A percentile compares a stretch with the other conserved stretches of the same genome.
Evolutionary conservation across 177 flowering plant genomes (phyloP).

Genomic region (Vitis hybrid): DNA sequence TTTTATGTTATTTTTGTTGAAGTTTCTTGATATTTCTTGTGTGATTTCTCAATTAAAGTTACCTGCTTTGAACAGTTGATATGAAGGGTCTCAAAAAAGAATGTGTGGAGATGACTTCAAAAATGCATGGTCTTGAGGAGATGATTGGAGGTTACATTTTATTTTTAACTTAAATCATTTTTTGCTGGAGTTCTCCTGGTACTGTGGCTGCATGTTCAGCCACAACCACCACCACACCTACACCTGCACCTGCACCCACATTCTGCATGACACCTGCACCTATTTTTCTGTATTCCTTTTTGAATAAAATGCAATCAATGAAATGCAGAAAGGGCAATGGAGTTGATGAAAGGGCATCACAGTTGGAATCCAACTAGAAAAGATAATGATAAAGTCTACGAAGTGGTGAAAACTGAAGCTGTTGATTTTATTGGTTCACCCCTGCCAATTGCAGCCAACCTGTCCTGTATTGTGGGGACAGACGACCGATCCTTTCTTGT

Average conservation of each 20-base stretch:
- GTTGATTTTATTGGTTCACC: constrained; percentile 1
- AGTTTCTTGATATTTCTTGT: background rate
- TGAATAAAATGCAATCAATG: background rate
- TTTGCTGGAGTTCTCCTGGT: background rate
- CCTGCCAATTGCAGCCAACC: constrained; percentile 6
- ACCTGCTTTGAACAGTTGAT: constrained; percentile 14
- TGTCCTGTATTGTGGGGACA: constrained; percentile 17
- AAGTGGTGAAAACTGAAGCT: constrained; percentile 17
- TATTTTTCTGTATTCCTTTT: constrained; percentile 1
- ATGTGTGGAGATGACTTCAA: constrained; percentile 2
- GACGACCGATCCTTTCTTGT: constrained; percentile 26
- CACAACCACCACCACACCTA: background rate
- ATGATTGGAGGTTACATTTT: constrained; percentile 3
- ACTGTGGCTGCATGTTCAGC: background rate
- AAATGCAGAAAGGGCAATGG: constrained; percentile 12
- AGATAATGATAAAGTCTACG: background rate
- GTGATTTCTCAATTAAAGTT: background rate
- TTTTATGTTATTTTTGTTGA: background rate
- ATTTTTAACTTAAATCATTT: background rate
- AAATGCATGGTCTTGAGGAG: constrained; percentile 9
- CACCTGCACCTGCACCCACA: background rate
- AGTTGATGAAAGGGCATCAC: constrained; percentile 13
- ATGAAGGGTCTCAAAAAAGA: constrained; percentile 14
- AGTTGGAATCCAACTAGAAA: background rate
- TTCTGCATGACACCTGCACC: background rate